Base-by-base conservation (phyloP, 306 rosid species). In the Ormosia semicastrata region DNA sequence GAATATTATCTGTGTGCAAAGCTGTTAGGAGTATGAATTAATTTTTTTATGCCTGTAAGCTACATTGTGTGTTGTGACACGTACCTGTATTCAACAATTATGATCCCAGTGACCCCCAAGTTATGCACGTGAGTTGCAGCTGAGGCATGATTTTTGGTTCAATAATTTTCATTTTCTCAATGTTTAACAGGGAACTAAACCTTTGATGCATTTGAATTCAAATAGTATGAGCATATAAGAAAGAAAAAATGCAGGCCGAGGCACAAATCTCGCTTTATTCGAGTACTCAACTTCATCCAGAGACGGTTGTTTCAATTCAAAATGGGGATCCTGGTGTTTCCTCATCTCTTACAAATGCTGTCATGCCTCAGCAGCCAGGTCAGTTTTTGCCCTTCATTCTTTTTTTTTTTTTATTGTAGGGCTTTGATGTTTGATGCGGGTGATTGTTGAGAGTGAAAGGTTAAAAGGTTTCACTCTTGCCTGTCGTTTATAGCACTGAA, bases 321-420 rank as follows among this genome's bases (percentile, higher is more conserved):
- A 89, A 79, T 78, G 93, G 88, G 71, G 94, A 88, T 83, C 89
- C 69, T 39, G 83, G 85, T 80, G 81, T 84, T 59, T 76, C 90
- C 64, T 80, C 85, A 53, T 85, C 88, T 40, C 76, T 85, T 69
- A 68, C 88, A 39, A 84, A 79, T 77, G 83, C 74, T 73, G 77
- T 71, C 17, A 54, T 80, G 56, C 64, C 88, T 9, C 92, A 88
- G 74, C 86, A 76, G 81, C 94, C 94, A 63, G 96, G 99, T 95
- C 11, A 41, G 47, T 18, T 71, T 57, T 54, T 36, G 6, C 4
- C 3, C 59, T 77, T 66, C 1, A 2, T 58, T 63, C 11, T n/a
- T 80, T 71, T 39, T 57, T 12, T 11, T 4, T 14, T 54, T 52
- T 29, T 50, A 1, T 47, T 6, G 60, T 43, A 6, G 39, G 34